Conservation (phyloP, 2,329 filamentous ascomycete species). For the Epichloe bromicola region DNA sequence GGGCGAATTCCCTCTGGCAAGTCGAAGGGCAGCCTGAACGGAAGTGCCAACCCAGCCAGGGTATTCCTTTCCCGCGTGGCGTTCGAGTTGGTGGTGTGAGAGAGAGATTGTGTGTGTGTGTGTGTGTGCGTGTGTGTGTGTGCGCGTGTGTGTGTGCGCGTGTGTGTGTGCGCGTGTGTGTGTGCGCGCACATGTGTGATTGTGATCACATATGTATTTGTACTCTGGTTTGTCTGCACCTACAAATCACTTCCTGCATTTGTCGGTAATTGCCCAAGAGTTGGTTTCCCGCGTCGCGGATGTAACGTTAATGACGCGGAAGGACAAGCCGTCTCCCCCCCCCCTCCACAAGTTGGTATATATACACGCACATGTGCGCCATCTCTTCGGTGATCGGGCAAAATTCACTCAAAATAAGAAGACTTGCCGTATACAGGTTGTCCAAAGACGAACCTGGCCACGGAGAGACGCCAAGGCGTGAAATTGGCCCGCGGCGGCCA, state of each 20-base stretch:
- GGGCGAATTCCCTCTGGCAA: not conserved
- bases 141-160: slow-evolving; percentile 3
- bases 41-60: not conserved
- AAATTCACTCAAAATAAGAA: slow-evolving; percentile 1
- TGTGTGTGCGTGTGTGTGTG: slow-evolving; percentile 1
- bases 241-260: slow-evolving; percentile 6
- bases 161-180: too few relatives aligned
- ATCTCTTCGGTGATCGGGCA: not conserved
- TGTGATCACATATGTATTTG: slow-evolving; percentile 3
- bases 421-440: slow-evolving; percentile 1
- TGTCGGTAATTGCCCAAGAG: slow-evolving; percentile 8
- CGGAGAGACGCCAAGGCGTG: slow-evolving; percentile 5
- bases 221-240: not conserved
- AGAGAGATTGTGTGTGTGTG: not conserved
- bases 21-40: not conserved
- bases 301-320: slow-evolving; percentile 15
- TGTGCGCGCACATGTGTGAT: slow-evolving; percentile 2
- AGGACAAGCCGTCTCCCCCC: slow-evolving; percentile 5
- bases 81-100: slow-evolving; percentile 1
- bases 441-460: not conserved
- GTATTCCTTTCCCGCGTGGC: slow-evolving; percentile 6
- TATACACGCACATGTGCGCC: slow-evolving; percentile 6
- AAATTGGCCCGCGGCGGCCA: slow-evolving; percentile 8
- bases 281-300: slow-evolving; percentile 9
- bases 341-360: slow-evolving; percentile 5